Percentiles rank a stretch among this genome's conserved stretches.
Evolutionary conservation across 139 green algal genomes (phyloP).

Genomic region (Asterochloris erici): DNA sequence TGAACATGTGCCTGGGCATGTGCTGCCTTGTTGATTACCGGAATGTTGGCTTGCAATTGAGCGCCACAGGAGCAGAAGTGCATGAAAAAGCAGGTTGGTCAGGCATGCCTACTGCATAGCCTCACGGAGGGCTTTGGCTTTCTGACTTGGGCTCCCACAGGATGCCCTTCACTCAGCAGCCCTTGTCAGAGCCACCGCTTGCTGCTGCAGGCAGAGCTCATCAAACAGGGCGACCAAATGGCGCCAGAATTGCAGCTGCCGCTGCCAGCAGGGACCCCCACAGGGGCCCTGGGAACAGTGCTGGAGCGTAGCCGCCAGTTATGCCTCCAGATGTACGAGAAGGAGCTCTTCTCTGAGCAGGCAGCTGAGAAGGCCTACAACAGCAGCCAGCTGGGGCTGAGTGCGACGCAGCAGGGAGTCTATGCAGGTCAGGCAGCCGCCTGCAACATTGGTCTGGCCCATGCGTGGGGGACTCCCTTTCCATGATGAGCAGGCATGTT

Average conservation of each 20-base stretch:
- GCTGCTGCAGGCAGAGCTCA: constrained; percentile 22
- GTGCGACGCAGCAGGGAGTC: constrained; percentile 46
- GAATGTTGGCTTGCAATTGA: too few species aligned
- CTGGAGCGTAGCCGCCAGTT: constrained; percentile 76
- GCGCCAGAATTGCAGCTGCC: constrained; percentile 1
- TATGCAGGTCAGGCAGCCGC: constrained; percentile 43
- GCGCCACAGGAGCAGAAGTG: too few species aligned
- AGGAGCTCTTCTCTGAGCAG: constrained; percentile 41
- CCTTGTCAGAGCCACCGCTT: not conserved
- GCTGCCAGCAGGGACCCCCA: not conserved
- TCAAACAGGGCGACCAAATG: constrained; percentile 9
- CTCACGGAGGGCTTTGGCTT: too few species aligned
- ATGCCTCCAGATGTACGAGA: constrained; percentile 74
- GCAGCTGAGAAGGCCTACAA: constrained; percentile 28
- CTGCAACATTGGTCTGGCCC: not conserved
- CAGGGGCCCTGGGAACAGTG: constrained; percentile 46
- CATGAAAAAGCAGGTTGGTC: too few species aligned
- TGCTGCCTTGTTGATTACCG: too few species aligned
- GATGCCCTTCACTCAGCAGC: too few species aligned
- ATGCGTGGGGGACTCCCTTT: too few species aligned
- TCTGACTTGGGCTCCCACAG: too few species aligned
- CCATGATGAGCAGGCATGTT: too few species aligned
- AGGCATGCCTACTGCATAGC: too few species aligned
- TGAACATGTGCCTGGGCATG: too few species aligned
- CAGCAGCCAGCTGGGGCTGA: constrained; percentile 20